These are phyloP conservation scores for Ophiostoma novo-ulmi DNA, from an alignment of 2,329 filamentous ascomycete species.

Conservation along the genomic window DNA sequence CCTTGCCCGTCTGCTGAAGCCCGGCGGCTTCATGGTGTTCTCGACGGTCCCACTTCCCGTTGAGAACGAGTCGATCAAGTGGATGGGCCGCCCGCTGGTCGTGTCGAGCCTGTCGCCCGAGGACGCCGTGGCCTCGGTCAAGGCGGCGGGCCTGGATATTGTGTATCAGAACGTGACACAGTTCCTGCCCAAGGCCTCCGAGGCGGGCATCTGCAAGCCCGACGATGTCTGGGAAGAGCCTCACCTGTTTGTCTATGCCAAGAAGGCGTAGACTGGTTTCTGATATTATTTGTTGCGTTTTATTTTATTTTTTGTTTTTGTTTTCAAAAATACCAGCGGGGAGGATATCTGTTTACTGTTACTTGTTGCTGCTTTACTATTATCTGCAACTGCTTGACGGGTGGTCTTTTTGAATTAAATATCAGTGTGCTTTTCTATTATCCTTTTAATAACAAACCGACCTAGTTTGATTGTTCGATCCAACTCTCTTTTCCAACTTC, in stretches of 20 bases:
- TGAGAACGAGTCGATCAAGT: conserved; percentile 28
- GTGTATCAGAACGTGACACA: conserved; percentile 23
- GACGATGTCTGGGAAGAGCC: conserved; percentile 33
- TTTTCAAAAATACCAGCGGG: background rate
- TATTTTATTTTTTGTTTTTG: background rate
- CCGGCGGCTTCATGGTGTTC: conserved; percentile 39
- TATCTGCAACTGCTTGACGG: background rate
- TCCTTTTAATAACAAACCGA: background rate
- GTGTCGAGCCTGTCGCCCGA: conserved; percentile 31
- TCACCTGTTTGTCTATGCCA: conserved; percentile 32
- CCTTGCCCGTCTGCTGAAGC: conserved; percentile 34
- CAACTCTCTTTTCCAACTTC: too few relatives aligned
- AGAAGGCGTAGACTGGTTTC: conserved; percentile 23
- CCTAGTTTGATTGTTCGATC: background rate
- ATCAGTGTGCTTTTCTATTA: background rate
- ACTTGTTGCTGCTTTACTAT: background rate
- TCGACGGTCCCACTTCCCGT: conserved; percentile 33
- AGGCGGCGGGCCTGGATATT: conserved; percentile 28
- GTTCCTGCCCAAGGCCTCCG: conserved; percentile 28
- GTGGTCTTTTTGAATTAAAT: background rate
- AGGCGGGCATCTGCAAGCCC: conserved; percentile 30
- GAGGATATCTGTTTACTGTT: background rate
- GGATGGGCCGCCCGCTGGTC: conserved; percentile 31
- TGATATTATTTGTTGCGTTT: background rate
- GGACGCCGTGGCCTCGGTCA: conserved; percentile 26